phyloP scores from a whole-genome alignment of 176 grass and related monocot species.

The Zea luxurians region DNA sequence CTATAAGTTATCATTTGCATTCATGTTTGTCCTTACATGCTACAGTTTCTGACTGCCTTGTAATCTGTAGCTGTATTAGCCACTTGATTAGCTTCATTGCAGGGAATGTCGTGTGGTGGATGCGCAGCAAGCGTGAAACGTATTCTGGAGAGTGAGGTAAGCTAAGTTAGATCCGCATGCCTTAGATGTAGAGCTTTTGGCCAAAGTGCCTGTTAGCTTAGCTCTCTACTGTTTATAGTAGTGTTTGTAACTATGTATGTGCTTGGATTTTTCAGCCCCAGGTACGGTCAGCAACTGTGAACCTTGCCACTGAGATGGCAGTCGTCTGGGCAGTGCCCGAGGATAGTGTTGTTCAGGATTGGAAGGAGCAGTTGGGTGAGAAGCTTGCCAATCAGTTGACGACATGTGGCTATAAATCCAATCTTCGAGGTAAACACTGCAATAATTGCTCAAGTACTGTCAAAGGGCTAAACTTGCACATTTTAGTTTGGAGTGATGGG shows the following conservation, averaged over 20 bases:
- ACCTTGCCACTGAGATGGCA: slow-evolving; percentile 92
- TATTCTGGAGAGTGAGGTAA: slow-evolving; percentile 90
- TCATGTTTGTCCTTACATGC: slow-evolving; percentile 1
- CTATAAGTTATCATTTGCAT: not conserved
- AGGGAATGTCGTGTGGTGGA: slow-evolving; percentile 98
- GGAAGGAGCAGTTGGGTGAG: slow-evolving; percentile 80
- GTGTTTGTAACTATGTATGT: slow-evolving; percentile 37
- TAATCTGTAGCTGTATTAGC: slow-evolving; percentile 21
- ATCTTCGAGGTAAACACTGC: slow-evolving; percentile 64
- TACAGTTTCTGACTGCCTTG: not conserved
- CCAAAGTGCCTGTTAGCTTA: slow-evolving; percentile 26
- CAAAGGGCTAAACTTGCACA: not conserved
- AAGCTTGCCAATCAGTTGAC: slow-evolving; percentile 82
- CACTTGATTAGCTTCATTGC: slow-evolving; percentile 42
- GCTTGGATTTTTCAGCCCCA: slow-evolving; percentile 60
- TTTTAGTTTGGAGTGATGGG: not conserved
- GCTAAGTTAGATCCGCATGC: slow-evolving; percentile 13
- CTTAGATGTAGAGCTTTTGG: slow-evolving; percentile 12
- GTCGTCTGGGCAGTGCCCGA: slow-evolving; percentile 63
- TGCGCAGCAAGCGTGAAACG: slow-evolving; percentile 89
- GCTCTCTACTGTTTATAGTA: not conserved
- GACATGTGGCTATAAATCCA: slow-evolving; percentile 79
- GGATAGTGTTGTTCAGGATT: slow-evolving; percentile 54
- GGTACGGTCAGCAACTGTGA: slow-evolving; percentile 74
- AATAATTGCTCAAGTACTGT: not conserved